Base-by-base conservation (phyloP, 75 land plant genomes). In the Cunninghamia lanceolata region DNA sequence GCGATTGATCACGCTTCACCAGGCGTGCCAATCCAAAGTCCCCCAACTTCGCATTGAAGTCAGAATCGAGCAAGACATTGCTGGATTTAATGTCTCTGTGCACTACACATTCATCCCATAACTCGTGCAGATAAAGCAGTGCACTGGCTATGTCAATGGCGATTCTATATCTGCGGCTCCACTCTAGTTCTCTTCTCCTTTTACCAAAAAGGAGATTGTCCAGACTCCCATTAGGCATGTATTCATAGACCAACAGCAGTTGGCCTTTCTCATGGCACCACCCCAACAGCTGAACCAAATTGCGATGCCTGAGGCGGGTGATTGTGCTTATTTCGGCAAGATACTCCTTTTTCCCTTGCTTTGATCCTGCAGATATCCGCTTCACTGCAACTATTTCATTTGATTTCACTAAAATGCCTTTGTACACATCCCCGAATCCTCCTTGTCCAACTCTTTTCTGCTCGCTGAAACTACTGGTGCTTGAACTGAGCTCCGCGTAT, bases 71-170 rank as follows among this genome's bases (percentile, higher is more conserved):
- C 91, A 93, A 87, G 36, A 93, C 75, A 78, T 91, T 93, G 73
- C 91, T 90, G 5, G 93, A 88, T 56, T 93, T 91, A 45, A 91
- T 90, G 70, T 91, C 92, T 40, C 92, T 79, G 74, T 92, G 93
- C 10, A 89, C 80, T 2, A 91, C 86, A 43, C 85, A 84, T 63
- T 84, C 78, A 34, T 90, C 90, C 46, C 86, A 85, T 74, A 86
- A 90, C 81, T 91, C 92, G n/a, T 92, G 93, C 68, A 92, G 80
- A 73, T 92, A 92, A 3, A 83, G 71, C 81, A 92, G 86, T 8
- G 88, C 93, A 53, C 85, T 85, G 2, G 92, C 93, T 32, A 89
- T 47, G 39, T 90, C 93, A 68, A n/a, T 81, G 7, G 74, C 87
- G 0, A 91, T 87, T 43, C 87, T 89, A 52, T 83, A 89, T 59